Evolutionary conservation across 1,139 yeast genomes (phyloP).

Genomic region (Suhomyces guaymorum): DNA sequence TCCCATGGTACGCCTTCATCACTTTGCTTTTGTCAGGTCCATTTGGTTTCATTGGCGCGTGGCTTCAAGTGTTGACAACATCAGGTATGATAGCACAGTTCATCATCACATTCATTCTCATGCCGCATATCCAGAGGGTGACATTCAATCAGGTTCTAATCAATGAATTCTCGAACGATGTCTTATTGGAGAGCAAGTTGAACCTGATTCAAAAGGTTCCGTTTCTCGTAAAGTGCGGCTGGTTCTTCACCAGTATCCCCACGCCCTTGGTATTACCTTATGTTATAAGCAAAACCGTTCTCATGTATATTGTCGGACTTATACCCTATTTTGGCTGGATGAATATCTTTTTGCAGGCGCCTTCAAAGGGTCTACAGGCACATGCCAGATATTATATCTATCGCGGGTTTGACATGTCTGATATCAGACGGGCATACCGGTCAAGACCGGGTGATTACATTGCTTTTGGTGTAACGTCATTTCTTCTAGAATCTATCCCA

Average conservation of each 20-base stretch:
- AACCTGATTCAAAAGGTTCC: conserved; percentile 40
- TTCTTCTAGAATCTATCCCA: conserved; percentile 61
- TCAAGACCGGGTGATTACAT: conserved; percentile 35
- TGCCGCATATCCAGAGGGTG: conserved; percentile 56
- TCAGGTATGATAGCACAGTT: conserved; percentile 52
- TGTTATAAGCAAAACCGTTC: conserved; percentile 27
- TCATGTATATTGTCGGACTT: conserved; percentile 42
- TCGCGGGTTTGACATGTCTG: conserved; percentile 52
- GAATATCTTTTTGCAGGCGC: conserved; percentile 56
- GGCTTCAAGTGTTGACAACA: conserved; percentile 55
- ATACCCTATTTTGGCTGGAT: conserved; percentile 67
- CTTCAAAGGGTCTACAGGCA: conserved; percentile 55
- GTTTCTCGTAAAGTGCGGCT: conserved; percentile 27
- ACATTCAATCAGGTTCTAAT: conserved; percentile 61
- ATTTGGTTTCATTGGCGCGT: conserved; percentile 53
- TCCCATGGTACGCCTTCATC: conserved; percentile 50
- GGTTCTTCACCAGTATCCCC: conserved; percentile 27
- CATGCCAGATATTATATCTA: conserved; percentile 63
- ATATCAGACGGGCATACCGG: conserved; percentile 30
- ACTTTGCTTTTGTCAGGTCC: conserved; percentile 56
- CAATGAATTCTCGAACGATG: conserved; percentile 49
- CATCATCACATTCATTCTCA: conserved; percentile 48
- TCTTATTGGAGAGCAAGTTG: conserved; percentile 48
- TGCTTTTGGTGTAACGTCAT: conserved; percentile 61
- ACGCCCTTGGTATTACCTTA: conserved; percentile 27